Evolutionary conservation across 805 yeast genomes (phyloP).

Genomic region (Pichia nakasei): DNA sequence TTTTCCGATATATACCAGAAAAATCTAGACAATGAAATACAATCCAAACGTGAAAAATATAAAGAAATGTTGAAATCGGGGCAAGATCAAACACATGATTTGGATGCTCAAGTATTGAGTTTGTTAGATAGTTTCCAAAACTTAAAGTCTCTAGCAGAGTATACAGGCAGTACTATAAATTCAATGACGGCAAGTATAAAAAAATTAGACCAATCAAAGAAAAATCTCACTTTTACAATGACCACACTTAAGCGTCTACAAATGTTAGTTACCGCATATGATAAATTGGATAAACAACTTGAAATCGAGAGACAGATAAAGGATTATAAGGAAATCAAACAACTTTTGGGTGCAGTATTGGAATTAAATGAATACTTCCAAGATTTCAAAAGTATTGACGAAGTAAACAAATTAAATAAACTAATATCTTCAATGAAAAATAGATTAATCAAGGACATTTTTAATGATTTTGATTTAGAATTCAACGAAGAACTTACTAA

Average conservation of each 20-base stretch:
- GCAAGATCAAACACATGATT: slow-evolving; percentile 13
- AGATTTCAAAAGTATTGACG: slow-evolving; percentile 75
- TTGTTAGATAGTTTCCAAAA: slow-evolving; percentile 38
- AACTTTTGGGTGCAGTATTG: slow-evolving; percentile 58
- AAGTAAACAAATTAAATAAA: slow-evolving; percentile 58
- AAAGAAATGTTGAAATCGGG: slow-evolving; percentile 17
- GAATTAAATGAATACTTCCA: slow-evolving; percentile 68
- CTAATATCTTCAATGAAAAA: slow-evolving; percentile 51
- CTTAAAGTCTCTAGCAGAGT: slow-evolving; percentile 38
- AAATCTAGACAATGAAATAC: slow-evolving; percentile 39
- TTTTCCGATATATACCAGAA: slow-evolving; percentile 44
- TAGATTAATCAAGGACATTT: slow-evolving; percentile 57
- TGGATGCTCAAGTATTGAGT: slow-evolving; percentile 28
- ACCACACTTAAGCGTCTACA: slow-evolving; percentile 80
- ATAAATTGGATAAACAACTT: slow-evolving; percentile 42
- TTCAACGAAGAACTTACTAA: slow-evolving; percentile 29
- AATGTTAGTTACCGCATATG: slow-evolving; percentile 72
- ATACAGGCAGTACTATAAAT: slow-evolving; percentile 55
- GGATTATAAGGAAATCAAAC: slow-evolving; percentile 45
- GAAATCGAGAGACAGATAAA: slow-evolving; percentile 23
- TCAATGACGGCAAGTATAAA: slow-evolving; percentile 72
- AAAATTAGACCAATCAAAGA: slow-evolving; percentile 70
- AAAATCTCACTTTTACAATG: slow-evolving; percentile 76
- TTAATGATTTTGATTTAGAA: slow-evolving; percentile 59
- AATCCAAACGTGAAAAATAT: slow-evolving; percentile 28